Evolutionary conservation across 1,284 basidiomycete genomes (phyloP).

Genomic region (Cryptococcus floricola): DNA sequence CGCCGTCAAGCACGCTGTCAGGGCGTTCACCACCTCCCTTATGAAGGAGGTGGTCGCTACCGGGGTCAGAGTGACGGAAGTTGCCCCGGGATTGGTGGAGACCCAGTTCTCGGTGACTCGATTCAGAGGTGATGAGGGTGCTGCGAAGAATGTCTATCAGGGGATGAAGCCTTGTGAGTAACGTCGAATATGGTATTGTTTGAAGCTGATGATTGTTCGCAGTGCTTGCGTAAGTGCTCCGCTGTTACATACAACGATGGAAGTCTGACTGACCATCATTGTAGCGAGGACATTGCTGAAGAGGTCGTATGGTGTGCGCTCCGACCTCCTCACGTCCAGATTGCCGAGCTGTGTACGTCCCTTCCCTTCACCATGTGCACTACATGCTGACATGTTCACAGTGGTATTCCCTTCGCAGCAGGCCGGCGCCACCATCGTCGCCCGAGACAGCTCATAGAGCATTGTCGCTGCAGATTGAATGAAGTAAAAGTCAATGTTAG

Average conservation of each 20-base stretch:
- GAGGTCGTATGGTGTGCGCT: slow-evolving; percentile 73
- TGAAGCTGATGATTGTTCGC: neutral
- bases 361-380: neutral
- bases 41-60: slow-evolving; percentile 84
- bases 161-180: slow-evolving; percentile 57
- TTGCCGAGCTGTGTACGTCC: slow-evolving; percentile 33
- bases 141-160: slow-evolving; percentile 81
- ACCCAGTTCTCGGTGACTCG: slow-evolving; percentile 73
- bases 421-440: slow-evolving; percentile 34
- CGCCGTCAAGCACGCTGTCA: slow-evolving; percentile 61
- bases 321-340: slow-evolving; percentile 30
- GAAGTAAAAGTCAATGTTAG: too few relatives aligned
- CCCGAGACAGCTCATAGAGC: neutral
- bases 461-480: neutral
- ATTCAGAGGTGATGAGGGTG: slow-evolving; percentile 73
- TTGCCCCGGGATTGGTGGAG: slow-evolving; percentile 64
- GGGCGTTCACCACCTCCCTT: slow-evolving; percentile 80
- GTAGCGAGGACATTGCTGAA: slow-evolving; percentile 80
- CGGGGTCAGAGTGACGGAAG: slow-evolving; percentile 81
- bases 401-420: slow-evolving; percentile 38
- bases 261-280: slow-evolving; percentile 47
- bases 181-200: too few relatives aligned
- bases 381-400: neutral
- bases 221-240: slow-evolving; percentile 4
- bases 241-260: neutral